phyloP scores from a whole-genome alignment of 2,329 filamentous ascomycete species.

The Colletotrichum sidae region DNA sequence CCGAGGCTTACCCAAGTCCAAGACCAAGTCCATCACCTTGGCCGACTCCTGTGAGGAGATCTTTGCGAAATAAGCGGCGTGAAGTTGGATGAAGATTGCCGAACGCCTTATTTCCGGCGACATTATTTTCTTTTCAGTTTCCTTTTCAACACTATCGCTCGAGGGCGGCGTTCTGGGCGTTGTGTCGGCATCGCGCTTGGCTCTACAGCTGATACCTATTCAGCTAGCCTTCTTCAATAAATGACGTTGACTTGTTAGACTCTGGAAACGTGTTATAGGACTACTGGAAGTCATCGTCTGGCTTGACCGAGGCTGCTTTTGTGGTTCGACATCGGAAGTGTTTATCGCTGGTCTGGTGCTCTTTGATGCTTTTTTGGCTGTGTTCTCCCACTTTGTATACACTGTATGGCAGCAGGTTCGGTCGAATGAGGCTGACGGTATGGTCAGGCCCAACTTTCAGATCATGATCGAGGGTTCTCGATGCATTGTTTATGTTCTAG shows the following conservation, averaged over 20 bases:
- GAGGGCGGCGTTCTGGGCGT: constrained; percentile 38
- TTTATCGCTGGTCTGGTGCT: no score
- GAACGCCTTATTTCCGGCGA: not conserved
- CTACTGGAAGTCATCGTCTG: not conserved
- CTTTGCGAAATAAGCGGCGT: not conserved
- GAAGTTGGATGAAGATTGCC: not conserved
- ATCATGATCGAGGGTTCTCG: no score
- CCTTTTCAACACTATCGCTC: constrained; percentile 21
- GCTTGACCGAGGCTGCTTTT: no score
- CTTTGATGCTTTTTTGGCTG: no score
- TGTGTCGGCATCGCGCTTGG: constrained; percentile 34
- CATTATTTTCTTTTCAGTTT: not conserved
- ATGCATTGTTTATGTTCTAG: no score
- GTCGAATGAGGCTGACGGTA: no score
- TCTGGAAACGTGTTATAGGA: constrained; percentile 3
- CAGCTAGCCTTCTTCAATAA: not conserved
- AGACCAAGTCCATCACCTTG: not conserved
- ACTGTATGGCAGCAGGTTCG: no score
- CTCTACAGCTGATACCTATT: constrained; percentile 37
- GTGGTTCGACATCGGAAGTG: no score
- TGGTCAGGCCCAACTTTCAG: no score
- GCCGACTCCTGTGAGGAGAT: not conserved
- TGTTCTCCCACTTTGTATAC: no score
- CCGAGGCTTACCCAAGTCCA: not conserved
- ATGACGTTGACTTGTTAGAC: not conserved